Base-by-base conservation (phyloP, 2,329 filamentous ascomycete genomes). In the Diaporthe sp. region DNA sequence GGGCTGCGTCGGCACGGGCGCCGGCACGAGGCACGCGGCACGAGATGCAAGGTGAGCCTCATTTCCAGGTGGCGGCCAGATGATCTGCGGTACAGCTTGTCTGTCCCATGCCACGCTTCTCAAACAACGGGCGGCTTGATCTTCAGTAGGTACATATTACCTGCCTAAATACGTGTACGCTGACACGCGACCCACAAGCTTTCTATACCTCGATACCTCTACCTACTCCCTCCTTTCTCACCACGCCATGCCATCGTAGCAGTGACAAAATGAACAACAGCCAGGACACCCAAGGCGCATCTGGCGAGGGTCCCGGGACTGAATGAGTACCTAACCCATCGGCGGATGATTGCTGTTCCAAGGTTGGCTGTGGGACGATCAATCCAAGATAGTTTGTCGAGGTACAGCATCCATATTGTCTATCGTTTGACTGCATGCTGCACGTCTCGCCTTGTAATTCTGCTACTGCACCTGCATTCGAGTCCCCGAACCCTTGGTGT, bases 371-470 rank as follows among this genome's bases (percentile, higher is more conserved):
- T 33, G n/a, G 15, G 45, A 52, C 22, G 33, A 35, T 35, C 64
- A 68, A 28, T 19, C 19, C 22, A 13, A 67, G n/a, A 22, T 38
- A 19, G 28, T 35, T 38, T 66, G 42, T 50, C 30, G 10, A 38
- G 64, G 33, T 19, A 40, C 33, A 38, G 45, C 28, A 50, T 38
- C 47, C 45, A 67, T 22, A 52, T n/a, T n/a, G 58, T 42, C 58
- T 13, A 68, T 52, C 15, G 64, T 68, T 52, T 68, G 64, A 67
- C 64, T 17, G n/a, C 64, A 54, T 68, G 33, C 45, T 68, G 64
- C 64, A 68, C 64, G 64, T 68, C 64, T 68, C 64, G 64, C 64
- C 64, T 68, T 68, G 64, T 15, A 40, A 68, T 68, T 68, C 45
- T 54, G 47, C 25, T 54, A 35, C 25, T 68, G 64, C 64, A 50